Base-by-base conservation (phyloP, 2,329 filamentous ascomycete genomes). In the Verticillium tricorpus region DNA sequence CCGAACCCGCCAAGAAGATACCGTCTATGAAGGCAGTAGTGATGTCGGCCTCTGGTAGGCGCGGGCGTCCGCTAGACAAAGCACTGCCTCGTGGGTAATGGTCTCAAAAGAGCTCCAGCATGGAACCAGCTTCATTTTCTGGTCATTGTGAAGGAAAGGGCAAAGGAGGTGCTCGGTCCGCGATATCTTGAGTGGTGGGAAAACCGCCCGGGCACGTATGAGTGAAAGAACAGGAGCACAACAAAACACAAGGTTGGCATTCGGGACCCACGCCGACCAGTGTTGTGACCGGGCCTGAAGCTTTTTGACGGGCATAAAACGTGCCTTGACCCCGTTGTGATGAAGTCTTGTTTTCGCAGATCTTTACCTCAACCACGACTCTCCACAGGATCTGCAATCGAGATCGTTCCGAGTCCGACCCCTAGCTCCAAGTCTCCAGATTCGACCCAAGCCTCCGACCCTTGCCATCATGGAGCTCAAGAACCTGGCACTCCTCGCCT, bases 401-500 rank as follows among this genome's bases (percentile, higher is more conserved):
- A 19, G 32, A 35, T 35, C 34, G 31, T 28, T n/a, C 37, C 37
- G 25, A 58, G 14, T 32, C 7, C 19, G 37, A 50, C 9, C 32
- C n/a, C 19, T n/a, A 14, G n/a, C 12, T 19, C 11, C 45, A 28
- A 28, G 28, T 8, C 45, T 19, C 22, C 19, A 3, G 34, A 22
- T 25, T 19, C 45, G n/a, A 52, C 19, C 45, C 45, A 52, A 52
- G 9, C 19, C 22, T 25, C 45, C n/a, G 8, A 50, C 25, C 57
- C 28, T 34, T 58, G 19, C 22, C 22, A 54, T 4, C 34, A 35
- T 45, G 19, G 34, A 52, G n/a, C 34, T 37, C 25, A 59, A 45
- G 40, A 45, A 45, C 60, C 31, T 37, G n/a, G 57, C 56, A 17
- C 28, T 63, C 6, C n/a, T 62, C 7, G 62, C 35, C 50, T 22